These are phyloP conservation scores for Vigna nakashimae DNA, from an alignment of 306 rosid genomes.

Conservation along the genomic window DNA sequence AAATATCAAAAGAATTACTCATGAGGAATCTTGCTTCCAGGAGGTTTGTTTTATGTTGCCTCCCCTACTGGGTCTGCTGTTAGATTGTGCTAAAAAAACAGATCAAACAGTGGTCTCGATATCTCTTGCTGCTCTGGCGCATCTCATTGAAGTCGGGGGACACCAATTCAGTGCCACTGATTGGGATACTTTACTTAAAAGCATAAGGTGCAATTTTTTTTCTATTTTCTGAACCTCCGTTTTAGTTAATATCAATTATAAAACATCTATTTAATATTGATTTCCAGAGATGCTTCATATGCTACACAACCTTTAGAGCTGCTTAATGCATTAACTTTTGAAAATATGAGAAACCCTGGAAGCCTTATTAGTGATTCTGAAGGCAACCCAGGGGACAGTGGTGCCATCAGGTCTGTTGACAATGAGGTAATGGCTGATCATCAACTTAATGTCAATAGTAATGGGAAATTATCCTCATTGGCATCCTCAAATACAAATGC, in stretches of 20 bases:
- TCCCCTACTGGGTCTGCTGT: conserved; percentile 81
- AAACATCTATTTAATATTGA: conserved; percentile 36
- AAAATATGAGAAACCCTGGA: conserved; percentile 63
- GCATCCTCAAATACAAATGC: conserved; percentile 56
- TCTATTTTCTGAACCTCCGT: conserved; percentile 39
- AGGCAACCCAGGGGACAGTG: conserved; percentile 52
- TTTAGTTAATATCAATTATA: conserved; percentile 26
- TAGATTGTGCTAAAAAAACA: conserved; percentile 97
- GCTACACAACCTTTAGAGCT: conserved; percentile 97
- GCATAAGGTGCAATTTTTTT: conserved; percentile 71
- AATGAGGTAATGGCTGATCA: conserved; percentile 50
- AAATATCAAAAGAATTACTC: conserved; percentile 31
- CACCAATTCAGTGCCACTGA: conserved; percentile 95
- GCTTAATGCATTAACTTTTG: conserved; percentile 82
- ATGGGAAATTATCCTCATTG: conserved; percentile 53
- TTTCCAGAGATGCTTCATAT: conserved; percentile 87
- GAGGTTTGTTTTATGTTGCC: conserved; percentile 99
- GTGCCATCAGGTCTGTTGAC: conserved; percentile 49
- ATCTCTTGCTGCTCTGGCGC: conserved; percentile 97
- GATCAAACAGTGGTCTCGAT: conserved; percentile 98
- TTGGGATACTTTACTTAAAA: conserved; percentile 92
- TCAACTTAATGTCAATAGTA: conserved; percentile 56
- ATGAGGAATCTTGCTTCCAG: conserved; percentile 56
- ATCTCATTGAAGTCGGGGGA: conserved; percentile 98
- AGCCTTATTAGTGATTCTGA: conserved; percentile 55